Evolutionary conservation across 2,329 filamentous ascomycete genomes (phyloP), one percentile per base, ranked within the genome.

Genomic region (Trichoderma oligosporum): DNA sequence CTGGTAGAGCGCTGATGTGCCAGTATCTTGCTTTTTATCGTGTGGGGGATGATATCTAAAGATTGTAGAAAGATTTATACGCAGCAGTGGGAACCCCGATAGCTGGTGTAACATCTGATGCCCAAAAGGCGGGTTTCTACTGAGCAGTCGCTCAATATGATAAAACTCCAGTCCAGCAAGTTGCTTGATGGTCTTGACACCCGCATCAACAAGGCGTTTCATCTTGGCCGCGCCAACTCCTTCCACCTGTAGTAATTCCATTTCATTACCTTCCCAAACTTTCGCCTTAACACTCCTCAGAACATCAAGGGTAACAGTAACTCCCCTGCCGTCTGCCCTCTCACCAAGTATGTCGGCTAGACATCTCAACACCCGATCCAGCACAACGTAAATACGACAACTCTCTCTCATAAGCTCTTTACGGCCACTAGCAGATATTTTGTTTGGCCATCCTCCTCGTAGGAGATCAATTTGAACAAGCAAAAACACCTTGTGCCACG

Each of bases 91-190:
- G 64, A 97, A 97, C 0, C 79, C 77, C 1, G 80, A 81, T 8
- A 94, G 71, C 18, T 78, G 76, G 11, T 84, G 82, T 12, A 88
- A 74, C 39, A 95, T 68, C 39, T 86, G 86, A 42, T 82, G 79
- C 0, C 93, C 94, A 67, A 88, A 96, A 0, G 93, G 91, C 0
- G 91, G 89, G 62, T 96, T 91, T 54, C 87, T 86, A 61, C 85
- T 87, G 45, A 96, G 70, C 22, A 91, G 74, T 46, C 84, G 81
- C 65, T 97, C 93, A 51, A 99, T 89, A 24, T 84, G 81, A 53
- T 85, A 81, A 24, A 86, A 77, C 33, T 93, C 86, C 12, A 84
- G 78, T 6, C 70, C 73, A 14, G 86, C 82, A 11, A 99, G 75
- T n/a, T 83, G 81, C 39, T 87, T 82, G 5, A 97, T 83, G 4